Evolutionary conservation across 306 rosid species (phyloP), one percentile per base, ranked within the genome.

Genomic region (Vicia villosa): DNA sequence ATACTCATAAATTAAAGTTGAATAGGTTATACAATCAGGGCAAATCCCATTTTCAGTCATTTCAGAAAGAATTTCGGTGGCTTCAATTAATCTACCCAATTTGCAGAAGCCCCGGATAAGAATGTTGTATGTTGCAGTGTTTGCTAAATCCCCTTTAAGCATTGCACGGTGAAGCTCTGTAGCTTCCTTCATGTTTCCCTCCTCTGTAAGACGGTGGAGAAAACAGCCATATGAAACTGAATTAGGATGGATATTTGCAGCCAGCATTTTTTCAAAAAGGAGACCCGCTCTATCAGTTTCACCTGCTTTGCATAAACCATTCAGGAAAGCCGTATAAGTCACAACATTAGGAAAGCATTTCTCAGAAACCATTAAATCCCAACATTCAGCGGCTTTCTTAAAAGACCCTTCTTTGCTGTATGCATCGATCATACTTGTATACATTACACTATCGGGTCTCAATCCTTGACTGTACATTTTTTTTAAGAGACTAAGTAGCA

Each of bases 31-130:
- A 65, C 91, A 86, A 71, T 93, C 94, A 4, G 97, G 97, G 73
- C 75, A 84, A 36, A 90, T 75, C 70, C 94, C 89, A 55, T 81
- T 80, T 70, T 55, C 72, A 41, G 84, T 66, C 98, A 90, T 93
- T 72, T 80, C 89, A 50, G 69, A 72, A 6, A 90, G 88, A 72
- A 93, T 81, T 32, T 82, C 46, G 58, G 83, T 70, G 65, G 97
- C 96, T 81, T 90, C 96, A 65, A 77, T 62, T 62, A 93, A 86
- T 67, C 82, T 84, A 37, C 91, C 94, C 84, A 83, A 77, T 75
- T 85, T 87, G 85, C 91, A 93, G 77, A 88, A 90, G 74, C 96
- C 94, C 11, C 91, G 84, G 36, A 93, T 85, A 55, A 93, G 93
- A 73, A 88, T 86, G 80, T 90, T 93, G 70, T 85, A 93, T 15